phyloP scores from a whole-genome alignment of 2,329 filamentous ascomycete genomes.

The Phaeomoniella chlamydospora region DNA sequence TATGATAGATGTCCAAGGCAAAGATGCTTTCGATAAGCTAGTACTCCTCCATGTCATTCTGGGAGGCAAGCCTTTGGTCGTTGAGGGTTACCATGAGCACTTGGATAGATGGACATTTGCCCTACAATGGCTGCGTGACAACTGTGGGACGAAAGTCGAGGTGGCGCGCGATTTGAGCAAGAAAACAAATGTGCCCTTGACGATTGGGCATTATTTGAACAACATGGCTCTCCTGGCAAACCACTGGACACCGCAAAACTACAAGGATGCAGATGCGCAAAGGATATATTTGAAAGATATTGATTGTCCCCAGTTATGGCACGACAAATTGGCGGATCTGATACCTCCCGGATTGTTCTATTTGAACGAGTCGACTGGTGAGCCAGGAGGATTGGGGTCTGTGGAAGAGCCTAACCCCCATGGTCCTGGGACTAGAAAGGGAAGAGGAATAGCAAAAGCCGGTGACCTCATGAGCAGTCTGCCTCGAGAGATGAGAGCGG shows the following conservation, averaged over 20 bases:
- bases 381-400: constrained; percentile 39
- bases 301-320: constrained; percentile 82
- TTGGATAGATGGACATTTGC: constrained; percentile 70
- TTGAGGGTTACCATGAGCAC: constrained; percentile 71
- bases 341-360: constrained; percentile 81
- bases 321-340: constrained; percentile 58
- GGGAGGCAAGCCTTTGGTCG: constrained; percentile 74
- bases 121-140: constrained; percentile 62
- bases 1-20: constrained; percentile 62
- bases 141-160: constrained; percentile 72
- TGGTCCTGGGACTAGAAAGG: constrained; percentile 28
- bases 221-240: constrained; percentile 74
- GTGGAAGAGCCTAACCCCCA: constrained; percentile 28
- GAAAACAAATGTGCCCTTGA: constrained; percentile 65
- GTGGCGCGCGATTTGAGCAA: constrained; percentile 66
- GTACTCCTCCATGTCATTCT: constrained; percentile 71
- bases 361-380: constrained; percentile 63
- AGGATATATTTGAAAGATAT: constrained; percentile 94
- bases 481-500: constrained; percentile 71
- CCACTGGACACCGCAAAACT: constrained; percentile 64
- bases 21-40: constrained; percentile 72
- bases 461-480: constrained; percentile 94
- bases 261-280: constrained; percentile 64
- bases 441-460: constrained; percentile 50
- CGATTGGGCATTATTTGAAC: constrained; percentile 77